These are phyloP conservation scores for Ceratobasidium sp. DNA, from an alignment of 1,284 basidiomycete species.

Conservation along the genomic window DNA sequence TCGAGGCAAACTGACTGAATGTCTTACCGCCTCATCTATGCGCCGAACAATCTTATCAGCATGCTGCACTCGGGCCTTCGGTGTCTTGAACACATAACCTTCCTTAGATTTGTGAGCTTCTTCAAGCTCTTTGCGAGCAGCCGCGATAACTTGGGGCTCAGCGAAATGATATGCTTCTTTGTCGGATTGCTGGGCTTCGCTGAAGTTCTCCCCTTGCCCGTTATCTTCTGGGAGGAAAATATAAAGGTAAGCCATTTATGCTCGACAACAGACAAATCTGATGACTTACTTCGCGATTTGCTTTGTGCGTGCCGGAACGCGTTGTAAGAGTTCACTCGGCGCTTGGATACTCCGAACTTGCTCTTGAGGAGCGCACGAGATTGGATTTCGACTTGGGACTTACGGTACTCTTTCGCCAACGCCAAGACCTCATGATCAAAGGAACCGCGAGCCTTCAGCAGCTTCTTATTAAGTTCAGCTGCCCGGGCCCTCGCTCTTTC, in stretches of 20 bases:
- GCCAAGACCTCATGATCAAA: background rate
- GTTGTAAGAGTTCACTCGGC: background rate
- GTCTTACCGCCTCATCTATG: background rate
- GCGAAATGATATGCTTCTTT: background rate
- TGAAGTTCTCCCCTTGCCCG: background rate
- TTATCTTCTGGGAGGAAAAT: background rate
- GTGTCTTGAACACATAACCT: constrained; percentile 1
- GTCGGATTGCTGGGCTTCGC: background rate
- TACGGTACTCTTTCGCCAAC: constrained; percentile 13
- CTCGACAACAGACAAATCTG: no score
- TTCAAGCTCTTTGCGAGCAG: background rate
- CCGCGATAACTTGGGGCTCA: background rate
- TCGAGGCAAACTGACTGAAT: no score
- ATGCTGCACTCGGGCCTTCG: background rate
- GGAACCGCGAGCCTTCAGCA: background rate
- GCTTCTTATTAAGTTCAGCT: background rate
- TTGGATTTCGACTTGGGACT: background rate
- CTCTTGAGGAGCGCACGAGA: background rate
- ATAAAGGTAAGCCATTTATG: no score
- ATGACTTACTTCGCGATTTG: background rate
- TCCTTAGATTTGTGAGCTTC: background rate
- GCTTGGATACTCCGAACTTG: background rate
- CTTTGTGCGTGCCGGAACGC: constrained; percentile 9
- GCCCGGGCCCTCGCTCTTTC: background rate
- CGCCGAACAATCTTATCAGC: background rate